Evolutionary conservation across 2,329 filamentous ascomycete genomes (phyloP), one percentile per base, ranked within the genome.

Genomic region (Macrophomina pseudophaseolina): DNA sequence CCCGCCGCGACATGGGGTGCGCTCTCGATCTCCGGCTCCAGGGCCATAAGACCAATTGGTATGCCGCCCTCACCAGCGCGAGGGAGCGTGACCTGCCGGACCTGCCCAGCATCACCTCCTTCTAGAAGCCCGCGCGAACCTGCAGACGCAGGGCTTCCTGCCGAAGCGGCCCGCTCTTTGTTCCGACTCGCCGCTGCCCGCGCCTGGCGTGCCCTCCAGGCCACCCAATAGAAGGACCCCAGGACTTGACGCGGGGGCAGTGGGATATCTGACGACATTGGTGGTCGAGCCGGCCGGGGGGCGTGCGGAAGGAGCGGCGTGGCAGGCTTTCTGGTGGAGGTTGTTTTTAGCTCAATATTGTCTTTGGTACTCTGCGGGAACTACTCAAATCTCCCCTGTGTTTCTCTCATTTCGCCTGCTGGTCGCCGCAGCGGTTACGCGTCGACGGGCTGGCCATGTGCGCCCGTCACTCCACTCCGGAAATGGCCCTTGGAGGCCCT

Each of bases 161-260:
- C 35, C 35, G 35, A 5, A 9, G 58, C 58, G 58, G 58, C 58
- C 58, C 58, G 63, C 52, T 65, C 63, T 56, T 65, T 65, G 63
- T 38, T 53, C 63, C 63, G 63, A 65, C 51, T 65, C 63, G 63
- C 52, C 51, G 32, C 35, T 65, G 63, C 63, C 51, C 52, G 63
- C 52, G 42, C 16, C 51, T 56, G 63, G 51, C 52, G 28, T 48
- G 51, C 63, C 51, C 51, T 56, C 40, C 40, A 54, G 51, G 63
- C 63, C 52, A 48, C 44, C 63, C 63, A 65, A 65, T 65, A 56
- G 52, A 65, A 64, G 16, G 51, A 33, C 33, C n/a, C 28, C 51
- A 16, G 51, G 52, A 65, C 63, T 14, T 18, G 51, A 42, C 63
- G 51, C 51, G 63, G 63, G 63, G 23, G 63, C 51, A 7, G 63